Base-by-base conservation (phyloP, 1,284 basidiomycete genomes). In the Ceratobasidium sp. region DNA sequence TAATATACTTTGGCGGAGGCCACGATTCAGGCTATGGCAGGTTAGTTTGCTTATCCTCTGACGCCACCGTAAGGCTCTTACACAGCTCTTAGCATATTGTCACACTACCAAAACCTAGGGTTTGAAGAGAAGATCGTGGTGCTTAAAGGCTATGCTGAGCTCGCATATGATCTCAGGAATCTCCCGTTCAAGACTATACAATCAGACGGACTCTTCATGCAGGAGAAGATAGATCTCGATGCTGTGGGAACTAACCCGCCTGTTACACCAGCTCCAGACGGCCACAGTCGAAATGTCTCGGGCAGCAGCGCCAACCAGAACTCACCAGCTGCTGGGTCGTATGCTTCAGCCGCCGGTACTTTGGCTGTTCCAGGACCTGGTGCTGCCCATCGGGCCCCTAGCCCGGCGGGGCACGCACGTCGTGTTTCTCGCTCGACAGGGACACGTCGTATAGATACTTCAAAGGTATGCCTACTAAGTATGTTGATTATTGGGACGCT, bases 11-110 rank as follows among this genome's bases (percentile, higher is more conserved):
- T 54, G 71, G 71, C 28, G 71, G 71, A 31, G 71, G 71, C 5
- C 71, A 74, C 23, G 71, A 74, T 51, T 74, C 71, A 26, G 71
- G 71, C 31, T 74, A 74, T 47, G 71, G 42, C n/a, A 60, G 71
- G 71, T 74, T n/a, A 37, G 60, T 53, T 23, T 13, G 54, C 37
- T 23, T 37, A 53, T n/a, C 4, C 23, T 35, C 53, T 64, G 35
- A 11, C 37, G 37, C 26, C 35, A 20, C 23, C 23, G 26, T 15
- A 26, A 28, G 13, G 33, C 28, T 28, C 51, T 58, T 15, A 63
- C 15, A 23, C 17, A 10, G n/a, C 15, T 39, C 7, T 20, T 20
- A 74, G 71, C 5, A 31, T 60, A 13, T 26, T 74, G 8, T 74
- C 71, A 2, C 71, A 64, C 33, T 74, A 74, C 47, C 71, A 74